Evolutionary conservation across 106 monocot species (phyloP), one percentile per base, ranked within the genome.

Genomic region (Platanthera zijinensis): DNA sequence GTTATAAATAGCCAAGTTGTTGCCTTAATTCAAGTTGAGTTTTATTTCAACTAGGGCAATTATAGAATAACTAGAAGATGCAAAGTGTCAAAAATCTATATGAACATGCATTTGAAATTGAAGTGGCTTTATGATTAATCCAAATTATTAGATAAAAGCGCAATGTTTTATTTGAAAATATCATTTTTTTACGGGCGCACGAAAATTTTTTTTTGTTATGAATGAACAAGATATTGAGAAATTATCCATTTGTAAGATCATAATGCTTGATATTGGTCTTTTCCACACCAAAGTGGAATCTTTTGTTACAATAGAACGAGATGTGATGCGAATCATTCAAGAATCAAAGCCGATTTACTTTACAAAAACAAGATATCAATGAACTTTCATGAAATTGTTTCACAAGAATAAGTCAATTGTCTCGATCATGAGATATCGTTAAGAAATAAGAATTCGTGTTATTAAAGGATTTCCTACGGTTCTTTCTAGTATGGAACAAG

Each of bases 301-400:
- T 52, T 50, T 57, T 72, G 50, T 80, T 21, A 10, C n/a, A 25
- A 75, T 28, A 52, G 10, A 48, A 25, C 59, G 17, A 45, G 52
- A 17, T 10, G 75, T 11, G 3, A 30, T 69, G 69, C 32, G 0
- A 1, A 22, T 32, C 28, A 69, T 0, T 69, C 19, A 25, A 25
- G 25, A 25, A 25, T 25, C 25, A 25, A 25, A 25, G 25, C 0
- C 25, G 0, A 25, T 25, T 71, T 78, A 51, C 28, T 71, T 72
- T 71, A 72, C 71, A 79, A 71, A 79, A 79, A 57, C 56, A 79
- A 54, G 25, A 79, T 78, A 71, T 78, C 71, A 78, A 71, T 78
- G 69, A 78, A 71, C 25, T 78, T 57, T 71, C 25, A 78, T 78
- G 71, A 78, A 78, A 78, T 56, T 11, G 54, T 71, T 78, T 78